Base-by-base conservation (phyloP, 345 rosid species). In the Rhodamnia argentea region DNA sequence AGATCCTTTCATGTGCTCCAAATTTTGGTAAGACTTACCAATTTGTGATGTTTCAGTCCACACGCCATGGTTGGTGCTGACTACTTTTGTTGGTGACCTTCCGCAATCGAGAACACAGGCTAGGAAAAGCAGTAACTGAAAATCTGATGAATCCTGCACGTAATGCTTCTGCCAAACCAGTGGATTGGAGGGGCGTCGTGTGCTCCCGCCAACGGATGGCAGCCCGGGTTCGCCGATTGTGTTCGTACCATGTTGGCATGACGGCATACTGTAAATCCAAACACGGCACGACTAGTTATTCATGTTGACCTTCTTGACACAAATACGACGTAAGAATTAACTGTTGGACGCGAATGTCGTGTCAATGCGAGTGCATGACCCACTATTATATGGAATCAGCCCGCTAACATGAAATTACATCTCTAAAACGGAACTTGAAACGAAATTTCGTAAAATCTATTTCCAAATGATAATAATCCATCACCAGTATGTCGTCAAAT, bases 231-330 rank as follows among this genome's bases (percentile, higher is more conserved):
- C 2, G 1, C 11, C 6, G 3, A 32, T 29, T 8, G 44, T 7
- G 44, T 4, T 64, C 0, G 2, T 29, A 29, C 32, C 12, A 32
- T 32, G 23, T 64, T 2, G 0, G 0, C 12, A 32, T 16, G 4
- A 29, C 22, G 23, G 16, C 16, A 64, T 16, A 8, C 10, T 0
- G 44, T 64, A 32, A 32, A 29, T 64, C 18, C 44, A 2, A 16
- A 9, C 22, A 16, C 0, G 1, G 9, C 10, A 64, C 1, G 20
- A 16, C 23, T 16, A 64, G 44, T 64, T 64, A 64, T 4, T 64
- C 12, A 32, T 29, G 1, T 64, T 0, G 0, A 37, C 6, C 22
- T 32, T 29, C 3, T 29, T 16, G 23, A 64, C 42, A 32, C 0
- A 2, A 64, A 16, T 29, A 4, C 1, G 3, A 8, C 40, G 5